These are phyloP conservation scores for Sodiomyces alkalinus DNA, from an alignment of 2,329 filamentous ascomycete genomes.

Conservation along the genomic window DNA sequence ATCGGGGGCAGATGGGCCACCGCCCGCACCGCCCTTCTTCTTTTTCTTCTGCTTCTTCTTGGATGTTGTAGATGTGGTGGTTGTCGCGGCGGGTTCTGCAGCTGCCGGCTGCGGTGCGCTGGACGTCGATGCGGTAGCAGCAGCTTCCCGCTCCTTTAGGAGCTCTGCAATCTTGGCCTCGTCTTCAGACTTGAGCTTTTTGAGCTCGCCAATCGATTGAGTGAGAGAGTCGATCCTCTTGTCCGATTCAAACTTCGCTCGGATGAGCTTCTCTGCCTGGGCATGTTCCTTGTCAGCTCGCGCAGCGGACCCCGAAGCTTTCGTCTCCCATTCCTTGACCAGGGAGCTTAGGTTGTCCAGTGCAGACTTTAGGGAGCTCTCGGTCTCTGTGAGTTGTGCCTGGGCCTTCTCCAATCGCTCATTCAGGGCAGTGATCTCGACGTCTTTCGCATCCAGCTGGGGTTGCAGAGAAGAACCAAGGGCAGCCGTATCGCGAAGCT, in stretches of 20 bases:
- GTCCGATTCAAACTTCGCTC: constrained; percentile 25
- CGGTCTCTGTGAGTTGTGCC: constrained; percentile 26
- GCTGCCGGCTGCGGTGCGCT: constrained; percentile 10
- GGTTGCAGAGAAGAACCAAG: constrained; percentile 30
- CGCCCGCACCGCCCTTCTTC: constrained; percentile 55
- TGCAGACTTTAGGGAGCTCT: constrained; percentile 16
- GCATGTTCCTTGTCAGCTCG: constrained; percentile 14
- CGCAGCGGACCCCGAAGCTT: constrained; percentile 12
- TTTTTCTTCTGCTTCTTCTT: constrained; percentile 71
- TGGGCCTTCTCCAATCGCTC: constrained; percentile 29
- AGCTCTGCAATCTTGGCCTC: constrained; percentile 26
- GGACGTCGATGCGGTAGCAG: constrained; percentile 9
- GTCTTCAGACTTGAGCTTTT: constrained; percentile 21
- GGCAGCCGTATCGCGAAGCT: constrained; percentile 24
- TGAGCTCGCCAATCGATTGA: constrained; percentile 25
- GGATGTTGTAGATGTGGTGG: constrained; percentile 11
- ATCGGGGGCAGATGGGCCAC: constrained; percentile 18
- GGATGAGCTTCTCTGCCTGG: constrained; percentile 15
- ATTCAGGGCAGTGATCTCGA: constrained; percentile 33
- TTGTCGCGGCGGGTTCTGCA: constrained; percentile 12
- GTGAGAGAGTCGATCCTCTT: constrained; percentile 23
- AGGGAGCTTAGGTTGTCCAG: constrained; percentile 13
- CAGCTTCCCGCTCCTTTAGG: constrained; percentile 16
- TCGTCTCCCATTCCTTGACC: constrained; percentile 12
- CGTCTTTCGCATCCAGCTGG: constrained; percentile 30